These are phyloP conservation scores for Exophiala calicioides DNA, from an alignment of 2,329 filamentous ascomycete species.

Conservation along the genomic window DNA sequence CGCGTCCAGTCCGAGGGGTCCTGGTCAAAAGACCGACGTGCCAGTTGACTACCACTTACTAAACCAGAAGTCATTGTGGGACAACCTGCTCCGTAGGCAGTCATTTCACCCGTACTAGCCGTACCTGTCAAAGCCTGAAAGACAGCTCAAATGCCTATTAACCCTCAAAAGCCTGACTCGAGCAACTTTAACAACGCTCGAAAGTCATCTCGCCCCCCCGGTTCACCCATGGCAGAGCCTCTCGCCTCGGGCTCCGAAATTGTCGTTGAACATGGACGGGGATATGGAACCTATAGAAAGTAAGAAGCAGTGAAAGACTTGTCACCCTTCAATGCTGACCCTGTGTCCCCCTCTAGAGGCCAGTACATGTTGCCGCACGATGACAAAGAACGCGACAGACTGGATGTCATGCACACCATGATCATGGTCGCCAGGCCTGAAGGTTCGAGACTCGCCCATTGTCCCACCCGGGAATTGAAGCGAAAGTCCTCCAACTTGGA, in stretches of 20 bases:
- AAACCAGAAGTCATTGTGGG: too few species aligned
- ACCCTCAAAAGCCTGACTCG: too few species aligned
- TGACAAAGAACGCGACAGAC: constrained; percentile 72
- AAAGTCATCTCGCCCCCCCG: too few species aligned
- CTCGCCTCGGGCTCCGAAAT: constrained; percentile 4
- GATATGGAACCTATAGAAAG: constrained; percentile 27
- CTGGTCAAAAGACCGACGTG: too few species aligned
- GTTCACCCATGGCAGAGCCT: background rate
- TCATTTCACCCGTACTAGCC: too few species aligned
- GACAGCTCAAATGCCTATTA: background rate
- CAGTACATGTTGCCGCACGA: constrained; percentile 79
- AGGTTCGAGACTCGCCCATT: constrained; percentile 39
- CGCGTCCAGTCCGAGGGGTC: too few species aligned
- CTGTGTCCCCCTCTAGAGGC: constrained; percentile 47
- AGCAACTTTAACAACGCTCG: too few species aligned
- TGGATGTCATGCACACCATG: constrained; percentile 81
- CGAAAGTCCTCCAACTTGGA: constrained; percentile 6
- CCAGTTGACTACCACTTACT: too few species aligned
- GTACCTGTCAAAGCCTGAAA: too few species aligned
- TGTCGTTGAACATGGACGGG: constrained; percentile 20
- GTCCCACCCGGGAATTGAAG: constrained; percentile 32
- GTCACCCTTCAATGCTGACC: too few species aligned
- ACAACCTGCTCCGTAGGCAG: too few species aligned
- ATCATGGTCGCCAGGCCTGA: constrained; percentile 65
- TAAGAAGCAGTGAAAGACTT: too few species aligned